Conservation (phyloP, 371 early-diverging fungal species). For the Mortierella sp. region DNA sequence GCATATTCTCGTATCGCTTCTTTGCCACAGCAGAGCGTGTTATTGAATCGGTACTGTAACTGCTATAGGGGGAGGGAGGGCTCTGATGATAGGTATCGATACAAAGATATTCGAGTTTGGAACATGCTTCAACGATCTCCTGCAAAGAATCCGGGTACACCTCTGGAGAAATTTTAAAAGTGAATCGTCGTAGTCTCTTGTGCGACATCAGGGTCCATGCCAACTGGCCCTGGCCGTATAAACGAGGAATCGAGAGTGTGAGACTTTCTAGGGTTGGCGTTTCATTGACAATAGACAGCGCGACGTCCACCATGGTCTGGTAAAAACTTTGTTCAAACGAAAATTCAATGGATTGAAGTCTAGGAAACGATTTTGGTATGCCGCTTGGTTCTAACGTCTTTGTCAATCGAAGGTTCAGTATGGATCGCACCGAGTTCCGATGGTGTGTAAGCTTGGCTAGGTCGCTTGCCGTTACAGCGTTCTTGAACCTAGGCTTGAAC, state of each 20-base stretch:
- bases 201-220: not conserved
- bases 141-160: not conserved
- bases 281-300: not conserved
- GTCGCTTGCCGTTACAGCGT: not conserved
- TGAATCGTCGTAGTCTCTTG: not conserved
- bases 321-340: not conserved
- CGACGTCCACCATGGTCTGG: not conserved
- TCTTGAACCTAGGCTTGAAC: not conserved
- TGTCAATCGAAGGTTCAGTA: not conserved
- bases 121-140: conserved; percentile 2
- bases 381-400: not conserved
- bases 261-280: conserved; percentile 3
- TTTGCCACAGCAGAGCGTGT: not conserved
- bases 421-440: not conserved
- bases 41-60: too few species aligned
- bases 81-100: not conserved
- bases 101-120: not conserved
- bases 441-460: not conserved
- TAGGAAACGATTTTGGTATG: not conserved
- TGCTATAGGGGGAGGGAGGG: not conserved
- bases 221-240: not conserved
- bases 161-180: not conserved
- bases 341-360: not conserved
- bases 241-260: not conserved
- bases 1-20: not conserved